These are phyloP conservation scores for Porcisia deanei DNA, from an alignment of 208 protist species.

Conservation along the genomic window DNA sequence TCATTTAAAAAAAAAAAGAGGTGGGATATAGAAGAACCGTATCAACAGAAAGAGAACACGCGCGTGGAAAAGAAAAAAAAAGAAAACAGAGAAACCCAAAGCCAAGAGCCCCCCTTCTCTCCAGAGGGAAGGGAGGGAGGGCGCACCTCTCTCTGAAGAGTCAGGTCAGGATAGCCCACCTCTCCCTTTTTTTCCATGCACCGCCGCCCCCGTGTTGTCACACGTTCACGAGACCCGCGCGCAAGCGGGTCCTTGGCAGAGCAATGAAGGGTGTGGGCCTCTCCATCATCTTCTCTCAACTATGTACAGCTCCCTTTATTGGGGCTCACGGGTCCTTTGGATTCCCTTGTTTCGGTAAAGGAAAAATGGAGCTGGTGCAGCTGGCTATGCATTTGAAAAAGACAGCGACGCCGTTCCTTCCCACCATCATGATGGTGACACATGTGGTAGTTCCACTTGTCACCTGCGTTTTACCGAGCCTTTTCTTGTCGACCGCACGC, in stretches of 20 bases:
- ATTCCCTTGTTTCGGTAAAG: neutral
- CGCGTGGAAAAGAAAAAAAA: neutral
- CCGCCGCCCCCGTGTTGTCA: neutral
- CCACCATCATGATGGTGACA: too few species aligned
- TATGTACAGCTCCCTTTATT: neutral
- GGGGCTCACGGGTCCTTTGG: neutral
- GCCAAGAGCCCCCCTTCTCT: neutral
- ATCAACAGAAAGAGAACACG: neutral
- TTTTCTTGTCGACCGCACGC: neutral
- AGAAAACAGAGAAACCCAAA: too few species aligned
- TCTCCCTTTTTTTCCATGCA: slow-evolving; percentile 1
- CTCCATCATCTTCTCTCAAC: neutral
- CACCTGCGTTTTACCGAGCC: neutral
- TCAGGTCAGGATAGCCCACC: neutral
- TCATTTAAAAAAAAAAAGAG: too few species aligned
- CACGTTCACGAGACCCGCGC: neutral
- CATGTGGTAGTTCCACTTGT: neutral
- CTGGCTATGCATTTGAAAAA: too few species aligned
- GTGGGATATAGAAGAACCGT: neutral
- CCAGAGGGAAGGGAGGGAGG: neutral
- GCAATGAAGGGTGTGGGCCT: neutral
- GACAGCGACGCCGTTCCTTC: too few species aligned
- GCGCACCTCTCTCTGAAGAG: neutral
- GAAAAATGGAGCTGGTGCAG: too few species aligned
- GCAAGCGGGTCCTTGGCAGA: neutral